phyloP scores from a whole-genome alignment of 345 rosid species.

The Salix udensis region DNA sequence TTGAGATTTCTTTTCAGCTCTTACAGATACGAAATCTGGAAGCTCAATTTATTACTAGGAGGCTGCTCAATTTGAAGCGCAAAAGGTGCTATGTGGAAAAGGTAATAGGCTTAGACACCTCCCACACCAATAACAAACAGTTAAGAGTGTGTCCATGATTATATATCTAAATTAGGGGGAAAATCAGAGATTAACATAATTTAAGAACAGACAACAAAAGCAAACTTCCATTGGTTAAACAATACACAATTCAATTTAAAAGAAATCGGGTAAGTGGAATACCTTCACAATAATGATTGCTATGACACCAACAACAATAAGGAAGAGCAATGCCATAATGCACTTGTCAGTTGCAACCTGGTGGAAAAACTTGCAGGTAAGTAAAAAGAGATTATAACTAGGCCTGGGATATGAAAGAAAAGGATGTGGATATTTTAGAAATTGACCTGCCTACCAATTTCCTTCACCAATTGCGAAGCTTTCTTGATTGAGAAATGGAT shows the following conservation, averaged over 20 bases:
- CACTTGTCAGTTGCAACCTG: slow-evolving; percentile 96
- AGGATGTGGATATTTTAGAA: slow-evolving; percentile 27
- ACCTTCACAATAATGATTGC: slow-evolving; percentile 94
- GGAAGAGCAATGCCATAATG: slow-evolving; percentile 76
- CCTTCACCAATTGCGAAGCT: slow-evolving; percentile 92
- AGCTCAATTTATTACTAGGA: neutral
- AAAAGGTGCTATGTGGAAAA: neutral
- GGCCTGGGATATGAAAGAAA: neutral
- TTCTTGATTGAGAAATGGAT: slow-evolving; percentile 92
- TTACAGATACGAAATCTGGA: neutral
- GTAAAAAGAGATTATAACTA: neutral
- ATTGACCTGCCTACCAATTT: slow-evolving; percentile 97
- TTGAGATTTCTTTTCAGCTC: neutral
- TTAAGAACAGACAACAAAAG: neutral
- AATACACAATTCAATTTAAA: neutral
- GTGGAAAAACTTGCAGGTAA: neutral
- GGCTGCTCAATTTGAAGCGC: neutral
- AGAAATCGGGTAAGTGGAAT: neutral
- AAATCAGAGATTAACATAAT: neutral
- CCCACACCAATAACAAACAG: neutral
- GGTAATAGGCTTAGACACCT: neutral
- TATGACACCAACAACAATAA: slow-evolving; percentile 77
- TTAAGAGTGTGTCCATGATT: neutral
- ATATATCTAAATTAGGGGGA: neutral
- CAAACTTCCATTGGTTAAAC: neutral